Base-by-base conservation (phyloP, 2,329 filamentous ascomycete genomes). In the Penicillium carneum region DNA sequence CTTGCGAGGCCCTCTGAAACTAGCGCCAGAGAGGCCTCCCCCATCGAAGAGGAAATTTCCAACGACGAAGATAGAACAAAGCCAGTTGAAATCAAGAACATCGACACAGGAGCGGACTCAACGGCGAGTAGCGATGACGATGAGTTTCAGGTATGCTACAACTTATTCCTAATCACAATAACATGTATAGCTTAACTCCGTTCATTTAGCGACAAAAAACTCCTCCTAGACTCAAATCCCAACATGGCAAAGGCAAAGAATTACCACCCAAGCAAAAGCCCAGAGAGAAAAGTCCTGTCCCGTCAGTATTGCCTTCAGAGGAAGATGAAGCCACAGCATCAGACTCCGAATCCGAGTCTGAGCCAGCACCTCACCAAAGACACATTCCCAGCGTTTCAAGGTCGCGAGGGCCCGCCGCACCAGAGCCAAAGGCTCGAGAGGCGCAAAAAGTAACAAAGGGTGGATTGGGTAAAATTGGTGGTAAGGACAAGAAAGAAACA, bases 61-160 rank as follows among this genome's bases (percentile, higher is more conserved):
- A n/a, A 43, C 43, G 39, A 31, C 9, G 10, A 33, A 53, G 14
- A n/a, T 8, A 12, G 20, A 14, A 51, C 33, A 39, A 55, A 42
- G 38, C 57, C 14, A 16, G 14, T 7, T 29, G 38, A 11, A n/a
- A 29, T 10, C n/a, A 33, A 43, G 18, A 10, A 63, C 12, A 43
- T 55, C 4, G 61, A 70, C 42, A 55, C 51, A 29, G 68, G 72
- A 41, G 65, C 63, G 16, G 66, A 68, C 16, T 66, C 63, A 33
- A 74, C 70, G 29, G 61, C 65, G 16, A 70, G 64, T 20, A 73
- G 67, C 16, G 76, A 74, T 23, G 73, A 74, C 23, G 76, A 74
- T 59, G 77, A 77, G 53, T 76, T 80, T 55, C 71, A 79, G 72
- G 78, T 79, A 72, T 52, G 69, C 63, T 12, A 31, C 12, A 9